Percentiles rank a stretch among this genome's conserved stretches.
Evolutionary conservation across 2,329 filamentous ascomycete species (phyloP).

Genomic region (Aspergillus pseudotamarii): DNA sequence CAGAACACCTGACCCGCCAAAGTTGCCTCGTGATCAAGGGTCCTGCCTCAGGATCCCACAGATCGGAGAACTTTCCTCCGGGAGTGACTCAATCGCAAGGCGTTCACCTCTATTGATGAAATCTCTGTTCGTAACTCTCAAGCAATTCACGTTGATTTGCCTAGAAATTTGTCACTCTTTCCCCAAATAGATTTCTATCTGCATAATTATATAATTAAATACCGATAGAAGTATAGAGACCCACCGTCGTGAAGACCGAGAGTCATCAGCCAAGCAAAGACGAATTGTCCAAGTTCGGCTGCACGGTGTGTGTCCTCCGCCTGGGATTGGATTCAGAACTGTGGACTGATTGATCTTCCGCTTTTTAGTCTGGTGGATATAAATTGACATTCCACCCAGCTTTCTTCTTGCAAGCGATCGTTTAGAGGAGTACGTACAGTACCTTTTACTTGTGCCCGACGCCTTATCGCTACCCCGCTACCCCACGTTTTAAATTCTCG

Average conservation of each 20-base stretch:
- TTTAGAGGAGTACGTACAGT: constrained; percentile 3
- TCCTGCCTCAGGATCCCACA: neutral
- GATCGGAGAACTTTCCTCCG: constrained; percentile 5
- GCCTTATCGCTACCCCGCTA: constrained; percentile 15
- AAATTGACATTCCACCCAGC: neutral
- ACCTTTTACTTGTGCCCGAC: neutral
- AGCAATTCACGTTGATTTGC: neutral
- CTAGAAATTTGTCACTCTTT: neutral
- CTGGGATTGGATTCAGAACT: neutral
- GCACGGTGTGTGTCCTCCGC: constrained; percentile 10
- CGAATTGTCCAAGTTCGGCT: constrained; percentile 17
- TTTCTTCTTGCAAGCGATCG: neutral
- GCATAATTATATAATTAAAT: neutral
- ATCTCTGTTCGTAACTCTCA: neutral
- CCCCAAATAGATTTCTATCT: neutral
- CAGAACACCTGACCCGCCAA: neutral
- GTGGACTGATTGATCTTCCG: neutral
- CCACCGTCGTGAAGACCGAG: neutral
- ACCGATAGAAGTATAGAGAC: neutral
- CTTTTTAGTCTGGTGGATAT: neutral
- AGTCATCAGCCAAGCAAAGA: constrained; percentile 10
- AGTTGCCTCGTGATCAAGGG: neutral
- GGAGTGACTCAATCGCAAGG: neutral
- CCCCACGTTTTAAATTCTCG: constrained; percentile 24
- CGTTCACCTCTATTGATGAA: neutral